Conservation (phyloP, 306 rosid genomes). For the Trifolium dubium region DNA sequence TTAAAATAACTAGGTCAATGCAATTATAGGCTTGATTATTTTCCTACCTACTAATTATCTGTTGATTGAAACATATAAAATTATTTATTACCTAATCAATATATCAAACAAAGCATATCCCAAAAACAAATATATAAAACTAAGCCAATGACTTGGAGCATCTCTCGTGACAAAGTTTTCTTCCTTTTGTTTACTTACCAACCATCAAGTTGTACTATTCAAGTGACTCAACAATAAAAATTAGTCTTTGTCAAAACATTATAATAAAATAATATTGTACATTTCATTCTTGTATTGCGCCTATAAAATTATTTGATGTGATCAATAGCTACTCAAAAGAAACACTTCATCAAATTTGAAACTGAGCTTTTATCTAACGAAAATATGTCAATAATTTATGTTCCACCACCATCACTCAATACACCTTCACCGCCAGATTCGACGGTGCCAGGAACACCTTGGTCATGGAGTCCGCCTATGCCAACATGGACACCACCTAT, state of each 20-base stretch:
- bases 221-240: background rate
- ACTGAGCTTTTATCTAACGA: background rate
- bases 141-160: conserved; percentile 8
- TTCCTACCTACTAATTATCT: background rate
- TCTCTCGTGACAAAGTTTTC: conserved; percentile 6
- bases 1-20: background rate
- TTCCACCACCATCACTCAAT: conserved; percentile 12
- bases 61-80: background rate
- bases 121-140: too few species aligned
- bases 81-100: background rate
- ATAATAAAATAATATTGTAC: background rate
- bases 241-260: background rate
- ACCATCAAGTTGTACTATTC: background rate
- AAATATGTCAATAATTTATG: background rate
- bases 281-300: background rate
- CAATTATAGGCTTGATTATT: conserved; percentile 1
- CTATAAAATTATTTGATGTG: background rate
- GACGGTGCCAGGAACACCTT: background rate
- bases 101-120: background rate
- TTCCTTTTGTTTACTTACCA: conserved; percentile 4
- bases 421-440: background rate
- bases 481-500: conserved; percentile 28
- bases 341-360: background rate
- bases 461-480: conserved; percentile 10
- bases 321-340: background rate